These are phyloP conservation scores for Lactarius pseudohatsudake DNA, from an alignment of 768 basidiomycete species.

Conservation along the genomic window DNA sequence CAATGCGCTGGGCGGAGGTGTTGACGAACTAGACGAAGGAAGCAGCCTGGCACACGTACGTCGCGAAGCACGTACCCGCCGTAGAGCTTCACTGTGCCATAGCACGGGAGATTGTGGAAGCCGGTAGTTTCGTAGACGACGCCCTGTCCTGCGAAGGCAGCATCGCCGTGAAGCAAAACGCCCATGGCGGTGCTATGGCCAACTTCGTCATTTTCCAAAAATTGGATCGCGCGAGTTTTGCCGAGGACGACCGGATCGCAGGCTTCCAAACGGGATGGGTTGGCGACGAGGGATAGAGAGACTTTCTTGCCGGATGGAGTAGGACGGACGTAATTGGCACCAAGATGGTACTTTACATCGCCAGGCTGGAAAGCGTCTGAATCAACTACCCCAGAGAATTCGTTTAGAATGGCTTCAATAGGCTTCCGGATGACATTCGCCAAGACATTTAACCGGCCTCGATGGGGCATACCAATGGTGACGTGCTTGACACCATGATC, in stretches of 20 bases:
- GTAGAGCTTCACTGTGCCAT: too few relatives aligned
- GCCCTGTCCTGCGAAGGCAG: constrained; percentile 98
- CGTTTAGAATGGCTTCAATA: constrained; percentile 95
- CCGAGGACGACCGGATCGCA: constrained; percentile 98
- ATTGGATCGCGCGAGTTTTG: constrained; percentile 96
- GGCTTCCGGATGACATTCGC: constrained; percentile 99
- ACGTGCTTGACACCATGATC: constrained; percentile 94
- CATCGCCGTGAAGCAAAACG: constrained; percentile 95
- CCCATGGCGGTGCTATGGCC: constrained; percentile 87
- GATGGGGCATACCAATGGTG: constrained; percentile 99
- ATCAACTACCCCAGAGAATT: constrained; percentile 77
- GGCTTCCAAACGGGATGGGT: constrained; percentile 97
- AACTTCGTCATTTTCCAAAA: constrained; percentile 85
- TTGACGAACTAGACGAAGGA: too few relatives aligned
- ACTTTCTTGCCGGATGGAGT: constrained; percentile 99
- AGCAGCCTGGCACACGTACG: too few relatives aligned
- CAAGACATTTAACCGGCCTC: constrained; percentile 95
- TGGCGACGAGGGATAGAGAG: constrained; percentile 94
- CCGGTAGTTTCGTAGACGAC: constrained; percentile 99
- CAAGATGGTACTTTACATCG: constrained; percentile 99
- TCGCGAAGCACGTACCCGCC: too few relatives aligned
- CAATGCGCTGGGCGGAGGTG: too few relatives aligned
- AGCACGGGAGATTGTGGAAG: constrained; percentile 80
- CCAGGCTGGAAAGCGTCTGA: constrained; percentile 82
- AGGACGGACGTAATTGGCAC: constrained; percentile 97